Percentiles rank a stretch among this genome's conserved stretches.
These are phyloP conservation scores for Sporobolomyces pararoseus DNA, from an alignment of 768 basidiomycete genomes.

Conservation along the genomic window DNA sequence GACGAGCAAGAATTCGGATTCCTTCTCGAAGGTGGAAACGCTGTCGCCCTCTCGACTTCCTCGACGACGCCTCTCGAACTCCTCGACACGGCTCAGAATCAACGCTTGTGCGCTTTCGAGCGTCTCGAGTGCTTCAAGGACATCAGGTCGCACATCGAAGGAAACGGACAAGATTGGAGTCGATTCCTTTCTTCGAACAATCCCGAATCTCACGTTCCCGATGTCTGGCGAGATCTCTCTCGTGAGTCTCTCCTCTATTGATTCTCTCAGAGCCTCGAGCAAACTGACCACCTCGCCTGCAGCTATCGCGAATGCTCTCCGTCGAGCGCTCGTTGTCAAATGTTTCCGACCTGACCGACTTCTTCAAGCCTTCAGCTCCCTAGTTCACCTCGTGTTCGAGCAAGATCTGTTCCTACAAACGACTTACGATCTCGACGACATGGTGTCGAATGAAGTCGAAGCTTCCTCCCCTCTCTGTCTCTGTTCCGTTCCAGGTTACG, in stretches of 20 bases:
- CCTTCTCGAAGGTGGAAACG: conserved; percentile 81
- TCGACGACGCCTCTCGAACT: conserved; percentile 49
- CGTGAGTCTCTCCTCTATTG: conserved; percentile 57
- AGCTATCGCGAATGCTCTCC: conserved; percentile 54
- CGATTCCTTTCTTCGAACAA: conserved; percentile 63
- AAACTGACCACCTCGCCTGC: conserved; percentile 30
- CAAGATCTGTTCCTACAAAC: conserved; percentile 72
- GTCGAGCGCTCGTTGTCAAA: conserved; percentile 75
- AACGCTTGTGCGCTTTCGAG: conserved; percentile 66
- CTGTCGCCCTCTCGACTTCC: conserved; percentile 48
- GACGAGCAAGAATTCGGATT: conserved; percentile 57
- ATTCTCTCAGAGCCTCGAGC: conserved; percentile 5
- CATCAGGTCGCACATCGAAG: conserved; percentile 60
- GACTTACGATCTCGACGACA: conserved; percentile 67
- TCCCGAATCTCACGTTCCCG: conserved; percentile 69
- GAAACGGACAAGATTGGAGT: conserved; percentile 65
- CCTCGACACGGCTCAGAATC: conserved; percentile 64
- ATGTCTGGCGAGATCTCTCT: conserved; percentile 66
- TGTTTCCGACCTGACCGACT: conserved; percentile 90
- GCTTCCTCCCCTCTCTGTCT: conserved; percentile 80
- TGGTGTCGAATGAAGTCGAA: conserved; percentile 75
- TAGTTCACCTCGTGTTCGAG: conserved; percentile 72
- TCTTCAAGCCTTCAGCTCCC: conserved; percentile 70
- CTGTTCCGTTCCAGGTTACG: conserved; percentile 90
- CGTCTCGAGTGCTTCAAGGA: conserved; percentile 73